Percentiles rank a stretch among this genome's conserved stretches.
phyloP scores from a whole-genome alignment of 495 filamentous ascomycete genomes.

The Mycothermus thermophilus region DNA sequence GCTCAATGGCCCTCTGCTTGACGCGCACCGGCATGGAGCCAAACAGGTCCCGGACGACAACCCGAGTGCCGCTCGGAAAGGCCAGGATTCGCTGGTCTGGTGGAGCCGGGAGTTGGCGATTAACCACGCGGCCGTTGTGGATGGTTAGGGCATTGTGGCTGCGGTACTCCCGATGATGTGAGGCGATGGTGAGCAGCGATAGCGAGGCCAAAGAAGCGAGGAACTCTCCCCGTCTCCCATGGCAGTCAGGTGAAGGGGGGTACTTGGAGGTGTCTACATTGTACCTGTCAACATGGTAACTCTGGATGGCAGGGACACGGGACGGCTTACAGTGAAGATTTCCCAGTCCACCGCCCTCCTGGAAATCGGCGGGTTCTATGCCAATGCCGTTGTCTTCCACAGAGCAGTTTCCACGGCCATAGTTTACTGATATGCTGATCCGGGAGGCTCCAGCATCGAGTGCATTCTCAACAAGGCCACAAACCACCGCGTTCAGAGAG shows the following conservation, averaged over 20 bases:
- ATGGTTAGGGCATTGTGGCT: constrained; percentile 57
- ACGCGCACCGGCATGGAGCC: constrained; percentile 95
- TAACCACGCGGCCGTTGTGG: constrained; percentile 56
- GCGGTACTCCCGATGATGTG: constrained; percentile 48
- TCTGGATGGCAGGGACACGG: not conserved
- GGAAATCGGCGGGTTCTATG: constrained; percentile 59
- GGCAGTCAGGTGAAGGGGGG: constrained; percentile 25
- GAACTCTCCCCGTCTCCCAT: constrained; percentile 64
- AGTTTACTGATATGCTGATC: constrained; percentile 61
- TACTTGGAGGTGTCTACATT: constrained; percentile 72
- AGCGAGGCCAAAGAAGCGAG: constrained; percentile 64
- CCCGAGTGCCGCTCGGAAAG: constrained; percentile 58
- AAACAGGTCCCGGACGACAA: constrained; percentile 75
- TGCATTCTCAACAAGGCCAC: constrained; percentile 71
- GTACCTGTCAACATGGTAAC: constrained; percentile 12
- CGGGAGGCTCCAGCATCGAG: constrained; percentile 67
- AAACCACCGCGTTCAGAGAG: constrained; percentile 55
- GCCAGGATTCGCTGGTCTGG: constrained; percentile 42
- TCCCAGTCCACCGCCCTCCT: constrained; percentile 54
- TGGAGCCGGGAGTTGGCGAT: constrained; percentile 51
- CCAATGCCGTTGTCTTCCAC: constrained; percentile 84
- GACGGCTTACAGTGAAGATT: constrained; percentile 53
- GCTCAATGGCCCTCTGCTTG: constrained; percentile 54
- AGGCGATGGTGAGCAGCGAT: constrained; percentile 66
- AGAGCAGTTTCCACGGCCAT: constrained; percentile 58